Base-by-base conservation (phyloP, 495 filamentous ascomycete species). In the Hypoxylon rickii region DNA sequence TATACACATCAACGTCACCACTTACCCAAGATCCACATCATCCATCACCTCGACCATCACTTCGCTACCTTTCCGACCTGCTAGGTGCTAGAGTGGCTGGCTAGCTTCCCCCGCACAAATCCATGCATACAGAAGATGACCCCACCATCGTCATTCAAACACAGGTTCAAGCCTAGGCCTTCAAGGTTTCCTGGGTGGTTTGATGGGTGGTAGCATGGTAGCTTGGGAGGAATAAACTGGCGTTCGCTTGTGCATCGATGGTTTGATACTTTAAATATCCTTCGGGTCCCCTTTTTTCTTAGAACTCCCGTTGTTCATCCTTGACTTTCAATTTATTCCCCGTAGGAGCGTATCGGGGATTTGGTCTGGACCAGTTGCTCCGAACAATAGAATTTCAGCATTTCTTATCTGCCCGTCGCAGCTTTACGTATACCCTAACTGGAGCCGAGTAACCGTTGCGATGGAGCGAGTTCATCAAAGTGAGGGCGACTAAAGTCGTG, bases 401-500 rank as follows among this genome's bases (percentile, higher is more conserved):
- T 3, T 3, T 10, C 24, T 17, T 39, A 19, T 33, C 40, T 29
- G 19, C 2, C 12, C 16, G 31, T 21, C 22, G 31, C 49, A n/a
- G n/a, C n/a, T n/a, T n/a, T 36, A 49, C 44, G 29, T 38, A 43
- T 13, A 43, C 36, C 12, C 33, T 3, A 12, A n/a, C 26, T 31
- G 26, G 11, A 31, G 16, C 12, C 16, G 16, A 46, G 15, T 24
- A 54, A 21, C 29, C 44, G 47, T 37, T 59, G 68, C 12, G 3
- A 78, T 78, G 75, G 73, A 76, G 43, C 70, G 73, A 52, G 44
- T 78, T 36, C 63, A 71, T 39, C 69, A 69, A 7, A 67, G 74
- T 77, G 68, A 12, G 73, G n/a, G 56, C 16, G 18, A 22, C 13
- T 11, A 10, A 16, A 16, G 12, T 18, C 17, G 20, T 31, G n/a